phyloP scores from a whole-genome alignment of 2,329 filamentous ascomycete genomes.

The Sporothrix euskadiensis region DNA sequence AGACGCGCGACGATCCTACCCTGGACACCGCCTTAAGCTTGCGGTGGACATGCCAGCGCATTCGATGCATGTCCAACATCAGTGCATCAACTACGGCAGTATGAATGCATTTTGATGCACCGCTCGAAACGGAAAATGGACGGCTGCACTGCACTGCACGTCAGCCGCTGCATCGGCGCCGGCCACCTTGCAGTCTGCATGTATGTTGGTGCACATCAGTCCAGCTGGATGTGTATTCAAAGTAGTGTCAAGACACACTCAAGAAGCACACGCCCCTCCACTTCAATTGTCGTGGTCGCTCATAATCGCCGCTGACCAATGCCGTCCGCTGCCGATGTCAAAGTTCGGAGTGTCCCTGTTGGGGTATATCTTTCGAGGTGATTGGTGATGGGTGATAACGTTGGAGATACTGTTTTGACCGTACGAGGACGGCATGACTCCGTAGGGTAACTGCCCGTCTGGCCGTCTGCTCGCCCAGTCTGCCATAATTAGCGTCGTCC shows the following conservation, averaged over 20 bases:
- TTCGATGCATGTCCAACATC: neutral
- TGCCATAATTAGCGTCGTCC: no score
- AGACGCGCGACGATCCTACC: neutral
- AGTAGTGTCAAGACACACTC: neutral
- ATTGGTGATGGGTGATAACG: no score
- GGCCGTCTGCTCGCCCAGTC: neutral
- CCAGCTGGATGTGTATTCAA: neutral
- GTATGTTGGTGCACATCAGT: neutral
- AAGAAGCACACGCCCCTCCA: neutral
- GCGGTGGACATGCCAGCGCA: slow-evolving; percentile 8
- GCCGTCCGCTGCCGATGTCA: neutral
- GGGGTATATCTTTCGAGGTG: neutral
- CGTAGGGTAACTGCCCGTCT: neutral
- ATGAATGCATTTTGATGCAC: neutral
- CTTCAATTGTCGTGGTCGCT: neutral
- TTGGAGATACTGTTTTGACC: neutral
- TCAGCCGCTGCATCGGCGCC: slow-evolving; percentile 13
- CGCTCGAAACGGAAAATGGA: neutral
- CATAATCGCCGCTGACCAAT: neutral
- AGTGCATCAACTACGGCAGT: neutral
- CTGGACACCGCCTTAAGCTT: neutral
- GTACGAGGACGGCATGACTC: neutral
- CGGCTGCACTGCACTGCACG: neutral
- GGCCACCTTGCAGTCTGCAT: slow-evolving; percentile 3
- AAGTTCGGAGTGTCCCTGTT: neutral